These are phyloP conservation scores for Glycyrrhiza uralensis DNA, from an alignment of 306 rosid species.

Conservation along the genomic window DNA sequence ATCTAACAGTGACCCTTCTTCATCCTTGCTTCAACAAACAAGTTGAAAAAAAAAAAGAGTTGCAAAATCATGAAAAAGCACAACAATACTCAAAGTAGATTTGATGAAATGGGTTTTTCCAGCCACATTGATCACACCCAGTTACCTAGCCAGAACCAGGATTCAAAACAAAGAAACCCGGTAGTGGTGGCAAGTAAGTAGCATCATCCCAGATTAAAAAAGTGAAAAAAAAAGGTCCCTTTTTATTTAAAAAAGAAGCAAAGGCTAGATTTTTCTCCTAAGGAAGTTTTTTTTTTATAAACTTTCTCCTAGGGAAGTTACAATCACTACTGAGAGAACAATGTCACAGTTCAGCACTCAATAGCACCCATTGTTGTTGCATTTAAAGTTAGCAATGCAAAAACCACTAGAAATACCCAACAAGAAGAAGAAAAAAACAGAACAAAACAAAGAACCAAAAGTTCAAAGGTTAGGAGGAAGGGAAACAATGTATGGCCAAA, in stretches of 20 bases:
- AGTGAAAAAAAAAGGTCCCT: background rate
- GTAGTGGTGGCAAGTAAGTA: constrained; percentile 33
- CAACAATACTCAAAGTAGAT: background rate
- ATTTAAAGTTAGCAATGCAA: background rate
- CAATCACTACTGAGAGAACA: background rate
- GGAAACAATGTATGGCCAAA: background rate
- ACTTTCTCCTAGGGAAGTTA: background rate
- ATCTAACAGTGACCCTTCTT: constrained; percentile 20
- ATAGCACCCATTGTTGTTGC: background rate
- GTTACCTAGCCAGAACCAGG: constrained; percentile 28
- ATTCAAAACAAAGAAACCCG: constrained; percentile 31
- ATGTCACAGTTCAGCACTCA: background rate
- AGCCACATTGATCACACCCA: constrained; percentile 22
- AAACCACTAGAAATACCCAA: background rate
- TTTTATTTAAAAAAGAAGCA: background rate
- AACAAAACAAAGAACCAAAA: background rate
- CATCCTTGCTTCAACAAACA: constrained; percentile 18
- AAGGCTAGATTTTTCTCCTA: background rate
- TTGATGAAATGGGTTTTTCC: background rate
- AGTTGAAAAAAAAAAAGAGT: background rate
- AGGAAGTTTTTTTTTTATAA: no score
- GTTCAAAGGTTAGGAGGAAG: background rate
- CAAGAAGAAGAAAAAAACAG: background rate
- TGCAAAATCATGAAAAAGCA: constrained; percentile 9
- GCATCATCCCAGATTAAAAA: constrained; percentile 20